Conservation (phyloP, 129 eudicot genomes). For the Flaveria linearis region DNA sequence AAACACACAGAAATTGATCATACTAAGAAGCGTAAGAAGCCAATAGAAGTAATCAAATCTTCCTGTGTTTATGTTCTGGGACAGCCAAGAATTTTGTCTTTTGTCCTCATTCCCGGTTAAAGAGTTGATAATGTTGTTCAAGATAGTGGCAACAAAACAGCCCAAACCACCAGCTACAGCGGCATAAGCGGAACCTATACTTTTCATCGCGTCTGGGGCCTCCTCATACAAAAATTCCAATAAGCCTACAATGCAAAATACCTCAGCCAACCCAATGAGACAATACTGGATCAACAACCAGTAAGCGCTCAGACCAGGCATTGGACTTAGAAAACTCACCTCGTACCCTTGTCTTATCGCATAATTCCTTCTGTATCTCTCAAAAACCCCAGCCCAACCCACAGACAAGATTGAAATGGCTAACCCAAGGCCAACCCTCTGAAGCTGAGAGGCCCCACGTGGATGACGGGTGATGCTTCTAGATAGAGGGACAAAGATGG, state of each 20-base stretch:
- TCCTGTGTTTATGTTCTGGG: constrained; percentile 85
- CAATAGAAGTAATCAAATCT: constrained; percentile 84
- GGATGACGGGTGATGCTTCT: constrained; percentile 87
- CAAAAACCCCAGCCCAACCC: constrained; percentile 89
- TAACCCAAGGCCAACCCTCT: constrained; percentile 87
- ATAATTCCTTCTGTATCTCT: constrained; percentile 75
- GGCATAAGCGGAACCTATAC: constrained; percentile 92
- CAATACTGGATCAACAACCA: constrained; percentile 95
- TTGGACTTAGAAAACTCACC: constrained; percentile 68
- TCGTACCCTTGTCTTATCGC: constrained; percentile 75
- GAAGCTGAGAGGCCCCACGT: constrained; percentile 95
- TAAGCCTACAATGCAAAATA: constrained; percentile 84
- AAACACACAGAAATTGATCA: constrained; percentile 64
- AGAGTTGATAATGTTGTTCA: constrained; percentile 74
- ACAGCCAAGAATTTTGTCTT: constrained; percentile 65
- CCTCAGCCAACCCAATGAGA: constrained; percentile 87
- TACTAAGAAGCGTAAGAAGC: constrained; percentile 71
- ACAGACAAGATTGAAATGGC: constrained; percentile 79
- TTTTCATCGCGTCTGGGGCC: constrained; percentile 98
- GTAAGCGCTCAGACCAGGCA: constrained; percentile 81
- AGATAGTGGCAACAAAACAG: constrained; percentile 70
- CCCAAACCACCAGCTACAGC: constrained; percentile 95
- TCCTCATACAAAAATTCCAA: constrained; percentile 86
- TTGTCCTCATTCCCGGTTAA: constrained; percentile 48
- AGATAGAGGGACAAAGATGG: constrained; percentile 71